Percentiles rank a stretch among this genome's conserved stretches.
These are phyloP conservation scores for Usnea hakonensis DNA, from an alignment of 495 filamentous ascomycete genomes.

Conservation along the genomic window DNA sequence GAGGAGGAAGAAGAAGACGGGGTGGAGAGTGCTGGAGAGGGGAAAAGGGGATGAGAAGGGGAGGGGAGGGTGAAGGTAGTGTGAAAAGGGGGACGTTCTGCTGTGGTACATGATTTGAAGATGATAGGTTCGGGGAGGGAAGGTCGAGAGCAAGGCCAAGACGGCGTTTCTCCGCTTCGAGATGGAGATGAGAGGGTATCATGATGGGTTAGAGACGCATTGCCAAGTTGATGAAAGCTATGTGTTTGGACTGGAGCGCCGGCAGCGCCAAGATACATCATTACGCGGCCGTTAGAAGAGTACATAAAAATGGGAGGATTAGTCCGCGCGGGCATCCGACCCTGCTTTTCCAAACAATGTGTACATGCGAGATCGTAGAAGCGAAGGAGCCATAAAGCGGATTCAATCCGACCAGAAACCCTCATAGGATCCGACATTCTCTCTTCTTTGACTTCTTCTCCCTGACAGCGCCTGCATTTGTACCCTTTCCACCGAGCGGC, in stretches of 20 bases:
- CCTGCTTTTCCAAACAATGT: slow-evolving; percentile 4
- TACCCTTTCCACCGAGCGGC: slow-evolving; percentile 28
- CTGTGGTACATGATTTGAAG: neutral
- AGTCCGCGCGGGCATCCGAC: neutral
- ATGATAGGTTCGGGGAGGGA: neutral
- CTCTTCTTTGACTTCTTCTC: slow-evolving; percentile 57
- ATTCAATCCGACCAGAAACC: neutral
- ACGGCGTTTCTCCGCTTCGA: neutral
- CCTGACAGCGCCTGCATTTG: slow-evolving; percentile 31
- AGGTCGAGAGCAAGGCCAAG: neutral
- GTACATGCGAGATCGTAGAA: slow-evolving; percentile 27
- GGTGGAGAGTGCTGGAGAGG: slow-evolving; percentile 18
- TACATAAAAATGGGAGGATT: slow-evolving; percentile 1
- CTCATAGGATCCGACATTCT: slow-evolving; percentile 61
- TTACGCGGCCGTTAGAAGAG: neutral
- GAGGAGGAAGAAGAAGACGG: slow-evolving; percentile 23
- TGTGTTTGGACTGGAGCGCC: slow-evolving; percentile 17
- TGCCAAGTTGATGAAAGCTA: slow-evolving; percentile 9
- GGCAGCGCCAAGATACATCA: slow-evolving; percentile 1
- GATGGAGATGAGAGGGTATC: neutral
- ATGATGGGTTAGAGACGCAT: slow-evolving; percentile 15
- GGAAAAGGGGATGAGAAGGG: slow-evolving; percentile 9
- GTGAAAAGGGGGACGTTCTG: slow-evolving; percentile 7
- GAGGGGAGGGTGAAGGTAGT: slow-evolving; percentile 11
- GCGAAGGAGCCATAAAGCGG: slow-evolving; percentile 29